Percentiles rank a stretch among this genome's conserved stretches.
These are phyloP conservation scores for Tephrocybe rancida DNA, from an alignment of 768 basidiomycete genomes.

Conservation along the genomic window DNA sequence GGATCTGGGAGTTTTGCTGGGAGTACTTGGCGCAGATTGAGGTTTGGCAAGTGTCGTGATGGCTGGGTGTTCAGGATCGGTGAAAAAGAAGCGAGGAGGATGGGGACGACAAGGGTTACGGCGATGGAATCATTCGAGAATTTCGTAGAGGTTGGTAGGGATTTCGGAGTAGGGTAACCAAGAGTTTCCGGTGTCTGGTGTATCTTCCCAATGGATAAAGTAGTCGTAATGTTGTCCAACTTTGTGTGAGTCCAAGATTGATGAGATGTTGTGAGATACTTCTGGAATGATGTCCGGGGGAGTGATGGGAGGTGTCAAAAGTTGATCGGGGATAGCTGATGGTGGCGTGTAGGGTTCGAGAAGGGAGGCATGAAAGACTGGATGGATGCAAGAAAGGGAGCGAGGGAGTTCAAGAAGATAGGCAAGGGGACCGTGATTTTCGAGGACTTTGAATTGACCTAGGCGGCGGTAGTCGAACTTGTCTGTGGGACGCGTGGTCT, in stretches of 20 bases:
- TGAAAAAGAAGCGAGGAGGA: slow-evolving; percentile 7
- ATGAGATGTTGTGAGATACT: neutral
- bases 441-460: slow-evolving; percentile 7
- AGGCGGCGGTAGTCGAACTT: slow-evolving; percentile 6
- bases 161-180: slow-evolving; percentile 13
- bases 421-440: neutral
- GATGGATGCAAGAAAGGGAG: slow-evolving; percentile 1
- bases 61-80: too few relatives aligned
- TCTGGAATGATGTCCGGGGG: neutral
- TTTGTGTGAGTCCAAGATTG: slow-evolving; percentile 8
- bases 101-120: neutral
- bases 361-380: slow-evolving; percentile 3
- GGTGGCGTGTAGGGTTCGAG: slow-evolving; percentile 7
- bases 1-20: too few relatives aligned
- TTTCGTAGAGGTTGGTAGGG: slow-evolving; percentile 6
- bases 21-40: too few relatives aligned
- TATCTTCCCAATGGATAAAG: neutral
- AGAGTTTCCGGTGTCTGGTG: slow-evolving; percentile 14
- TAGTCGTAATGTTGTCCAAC: slow-evolving; percentile 4
- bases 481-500: neutral
- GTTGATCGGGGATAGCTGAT: neutral
- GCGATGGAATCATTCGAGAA: slow-evolving; percentile 1
- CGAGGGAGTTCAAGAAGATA: slow-evolving; percentile 3
- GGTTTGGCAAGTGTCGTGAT: too few relatives aligned
- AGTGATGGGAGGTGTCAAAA: neutral